A percentile compares a stretch with the other conserved stretches of the same genome.
Conservation (phyloP, 805 yeast species). For the Starmerella scarabaei region DNA sequence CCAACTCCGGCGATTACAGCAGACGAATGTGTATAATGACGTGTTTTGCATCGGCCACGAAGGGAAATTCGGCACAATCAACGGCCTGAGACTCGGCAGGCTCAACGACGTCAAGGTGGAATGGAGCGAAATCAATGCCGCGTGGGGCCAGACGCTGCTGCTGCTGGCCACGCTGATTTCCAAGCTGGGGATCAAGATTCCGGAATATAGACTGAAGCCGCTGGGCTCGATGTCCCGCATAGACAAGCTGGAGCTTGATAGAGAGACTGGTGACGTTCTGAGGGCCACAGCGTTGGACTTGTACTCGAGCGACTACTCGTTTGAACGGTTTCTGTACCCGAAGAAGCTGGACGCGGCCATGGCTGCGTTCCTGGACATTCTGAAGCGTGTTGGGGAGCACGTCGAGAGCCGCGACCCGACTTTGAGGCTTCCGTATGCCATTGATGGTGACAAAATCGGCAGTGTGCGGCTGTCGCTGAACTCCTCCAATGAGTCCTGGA, state of each 20-base stretch:
- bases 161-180: conserved; percentile 51
- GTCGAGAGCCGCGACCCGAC: conserved; percentile 35
- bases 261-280: conserved; percentile 28
- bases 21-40: conserved; percentile 69
- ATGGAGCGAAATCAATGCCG: conserved; percentile 87
- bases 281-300: conserved; percentile 38
- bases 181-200: conserved; percentile 42
- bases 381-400: conserved; percentile 38
- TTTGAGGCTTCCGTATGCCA: conserved; percentile 60
- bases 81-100: conserved; percentile 71
- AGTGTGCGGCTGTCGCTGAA: conserved; percentile 57
- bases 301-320: conserved; percentile 53
- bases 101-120: conserved; percentile 49
- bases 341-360: conserved; percentile 68
- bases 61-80: conserved; percentile 76
- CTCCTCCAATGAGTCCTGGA: conserved; percentile 67
- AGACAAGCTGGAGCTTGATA: conserved; percentile 38
- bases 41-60: conserved; percentile 74
- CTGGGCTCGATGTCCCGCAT: conserved; percentile 76
- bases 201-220: conserved; percentile 56
- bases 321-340: conserved; percentile 58
- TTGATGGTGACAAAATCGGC: conserved; percentile 61
- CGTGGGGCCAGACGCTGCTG: conserved; percentile 70
- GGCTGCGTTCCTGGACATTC: conserved; percentile 59
- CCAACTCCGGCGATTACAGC: conserved; percentile 57